Evolutionary conservation across 2,329 filamentous ascomycete genomes (phyloP), one percentile per base, ranked within the genome.

Genomic region (Torrubiellomyces zombiae): DNA sequence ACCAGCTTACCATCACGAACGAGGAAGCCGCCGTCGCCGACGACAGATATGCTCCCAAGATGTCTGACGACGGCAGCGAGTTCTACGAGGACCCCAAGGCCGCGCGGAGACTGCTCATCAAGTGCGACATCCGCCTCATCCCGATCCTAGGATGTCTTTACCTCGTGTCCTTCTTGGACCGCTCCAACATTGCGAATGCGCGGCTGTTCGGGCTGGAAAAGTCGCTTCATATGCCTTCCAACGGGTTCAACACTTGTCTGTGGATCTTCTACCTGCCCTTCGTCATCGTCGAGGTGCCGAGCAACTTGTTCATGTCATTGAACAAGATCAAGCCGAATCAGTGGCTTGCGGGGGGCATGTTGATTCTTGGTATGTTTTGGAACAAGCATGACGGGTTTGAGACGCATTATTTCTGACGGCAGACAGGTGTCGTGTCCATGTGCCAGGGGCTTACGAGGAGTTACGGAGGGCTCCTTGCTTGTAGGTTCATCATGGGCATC

Each of bases 181-280:
- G 58, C n/a, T 58, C 58, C 4, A 68, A 67, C 36, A 34, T 34
- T 18, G 32, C 29, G 18, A 63, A 63, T 43, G 59, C 62, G 7
- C 62, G 60, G 40, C 58, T 64, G 27, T 41, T 39, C 30, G 34
- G 35, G 8, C 31, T 43, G 6, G 33, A 39, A 69, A 42, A 75
- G 70, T 29, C 28, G 9, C 29, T 34, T 9, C n/a, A 24, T 16
- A 32, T 34, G 32, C 24, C 27, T 3, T 26, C 25, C 5, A 32
- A 27, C 12, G 28, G 28, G 13, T 34, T 30, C 44, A 74, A 74
- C 43, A 50, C 61, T 7, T 50, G 58, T 8, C 51, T 63, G 4
- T 30, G 30, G 14, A 56, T 76, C 30, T 77, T 78, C 50, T 77
- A 76, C 50, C 55, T 75, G 19, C 71, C 67, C 2, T 77, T 77